phyloP scores from a whole-genome alignment of 139 green algal species.

The Parachlorella kessleri region DNA sequence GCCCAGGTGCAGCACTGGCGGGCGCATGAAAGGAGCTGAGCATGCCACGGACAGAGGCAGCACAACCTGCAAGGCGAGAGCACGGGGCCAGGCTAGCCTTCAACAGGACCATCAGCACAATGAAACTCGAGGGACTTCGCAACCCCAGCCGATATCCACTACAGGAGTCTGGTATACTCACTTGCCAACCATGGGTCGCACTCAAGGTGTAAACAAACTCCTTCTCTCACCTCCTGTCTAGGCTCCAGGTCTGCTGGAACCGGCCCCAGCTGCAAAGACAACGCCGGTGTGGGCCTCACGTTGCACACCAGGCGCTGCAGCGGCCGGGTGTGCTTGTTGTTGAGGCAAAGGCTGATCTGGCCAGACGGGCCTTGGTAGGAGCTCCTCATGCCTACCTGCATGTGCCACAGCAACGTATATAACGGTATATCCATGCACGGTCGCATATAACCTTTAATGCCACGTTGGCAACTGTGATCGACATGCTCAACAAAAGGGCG shows the following conservation, averaged over 20 bases:
- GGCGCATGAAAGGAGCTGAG: slow-evolving; percentile 41
- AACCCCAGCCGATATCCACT: too few species aligned
- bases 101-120: too few species aligned
- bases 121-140: too few species aligned
- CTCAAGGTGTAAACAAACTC: too few species aligned
- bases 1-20: slow-evolving; percentile 57
- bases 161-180: too few species aligned
- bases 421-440: too few species aligned
- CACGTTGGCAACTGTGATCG: too few species aligned
- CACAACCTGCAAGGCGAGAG: slow-evolving; percentile 32
- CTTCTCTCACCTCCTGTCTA: slow-evolving; percentile 53
- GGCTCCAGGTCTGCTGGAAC: slow-evolving; percentile 53
- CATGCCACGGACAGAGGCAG: slow-evolving; percentile 61
- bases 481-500: too few species aligned
- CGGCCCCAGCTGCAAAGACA: slow-evolving; percentile 47
- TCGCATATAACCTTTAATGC: too few species aligned
- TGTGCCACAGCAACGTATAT: too few species aligned
- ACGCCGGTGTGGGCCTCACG: slow-evolving; percentile 43
- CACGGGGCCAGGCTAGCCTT: too few species aligned
- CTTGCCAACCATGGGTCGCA: too few species aligned
- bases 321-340: slow-evolving; percentile 81
- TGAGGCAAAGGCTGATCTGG: slow-evolving; percentile 81
- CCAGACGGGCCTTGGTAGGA: slow-evolving; percentile 57
- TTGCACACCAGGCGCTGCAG: slow-evolving; percentile 46
- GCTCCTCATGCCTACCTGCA: slow-evolving; percentile 85